Evolutionary conservation across 306 rosid genomes (phyloP), one percentile per base, ranked within the genome.

Genomic region (Medicago arabica): DNA sequence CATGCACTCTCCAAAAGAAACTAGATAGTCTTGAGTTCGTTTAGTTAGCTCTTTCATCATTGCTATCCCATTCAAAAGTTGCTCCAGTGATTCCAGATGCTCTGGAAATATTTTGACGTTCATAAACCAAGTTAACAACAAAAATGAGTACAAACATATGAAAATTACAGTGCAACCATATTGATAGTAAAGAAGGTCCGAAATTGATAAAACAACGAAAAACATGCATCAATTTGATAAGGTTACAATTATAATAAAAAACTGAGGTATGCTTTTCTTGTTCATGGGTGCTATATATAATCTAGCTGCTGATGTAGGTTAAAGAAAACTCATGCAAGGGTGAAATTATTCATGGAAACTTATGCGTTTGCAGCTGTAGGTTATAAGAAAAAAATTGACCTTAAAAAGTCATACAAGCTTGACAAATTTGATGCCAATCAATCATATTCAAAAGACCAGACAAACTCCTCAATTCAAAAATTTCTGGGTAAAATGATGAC

Each of bases 1-100:
- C 98, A 92, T 92, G 93, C 98, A 92, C 79, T 95, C 98, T 78
- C 98, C 98, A 87, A 95, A 95, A 16, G 98, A 95, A 81, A 95
- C 97, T 82, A 95, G 76, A 78, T 95, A 95, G 77, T 95, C 98
- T 88, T 80, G 95, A 53, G 98, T 95, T 36, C 98, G 84, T 49
- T 80, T 83, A 62, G 98, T 95, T 80, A 92, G 80, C 79, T 95
- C 98, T 87, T 92, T 95, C 97, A 92, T 95, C 96, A 92, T 92
- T 31, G 98, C 94, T 72, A 95, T 89, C 73, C 98, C 98, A 78
- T 92, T 92, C 50, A 95, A 88, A 84, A 95, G 98, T 83, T 90
- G 97, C 75, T 95, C 97, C 87, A 95, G 76, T 73, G 92, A 96
- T 67, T 89, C 91, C 43, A 95, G 85, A 80, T 85, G 92, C 67